Base-by-base conservation (phyloP, 2,329 filamentous ascomycete species). In the Colletotrichum costaricense region DNA sequence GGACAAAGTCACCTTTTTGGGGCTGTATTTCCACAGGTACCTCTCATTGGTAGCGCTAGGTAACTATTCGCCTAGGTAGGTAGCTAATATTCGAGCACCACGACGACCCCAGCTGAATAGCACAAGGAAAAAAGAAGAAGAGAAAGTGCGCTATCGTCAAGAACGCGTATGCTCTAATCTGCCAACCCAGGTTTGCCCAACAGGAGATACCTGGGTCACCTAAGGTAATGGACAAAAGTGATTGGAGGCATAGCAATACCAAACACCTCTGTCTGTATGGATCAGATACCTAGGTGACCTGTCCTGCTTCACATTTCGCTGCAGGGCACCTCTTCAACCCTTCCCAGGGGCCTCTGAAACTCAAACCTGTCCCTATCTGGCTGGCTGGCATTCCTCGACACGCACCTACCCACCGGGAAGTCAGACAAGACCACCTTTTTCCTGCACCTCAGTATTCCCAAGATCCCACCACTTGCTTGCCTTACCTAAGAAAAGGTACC, bases 341-440 rank as follows among this genome's bases (percentile, higher is more conserved):
- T 55, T 49, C 62, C 62, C 70, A 73, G 70, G 66, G 70, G 67
- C 60, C 70, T 73, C 70, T 70, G 70, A 73, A 73, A 70, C 70
- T 57, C 60, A 66, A 70, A 73, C 60, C 67, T 70, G 67, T 73
- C 70, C 70, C 67, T 73, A 73, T 66, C 70, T 70, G 70, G 70
- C 67, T 54, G 60, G 67, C 54, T 62, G 35, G 55, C 70, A 70
- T 70, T 66, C 63, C 63, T 58, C 63, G 16, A 42, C 63, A 58
- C 63, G 62, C 46, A 60, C 55, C 59, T 55, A 52, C 66, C 69
- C 42, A 67, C 56, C 59, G n/a, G 52, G 67, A 46, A 49, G 42
- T n/a, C 42, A 49, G 42, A 49, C 42, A n/a, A 57, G 63, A 70
- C 68, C 35, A 63, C 42, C 19, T 52, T 63, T 33, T 63, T 49